Evolutionary conservation across 495 filamentous ascomycete species (phyloP).

Genomic region (Physcia stellaris): DNA sequence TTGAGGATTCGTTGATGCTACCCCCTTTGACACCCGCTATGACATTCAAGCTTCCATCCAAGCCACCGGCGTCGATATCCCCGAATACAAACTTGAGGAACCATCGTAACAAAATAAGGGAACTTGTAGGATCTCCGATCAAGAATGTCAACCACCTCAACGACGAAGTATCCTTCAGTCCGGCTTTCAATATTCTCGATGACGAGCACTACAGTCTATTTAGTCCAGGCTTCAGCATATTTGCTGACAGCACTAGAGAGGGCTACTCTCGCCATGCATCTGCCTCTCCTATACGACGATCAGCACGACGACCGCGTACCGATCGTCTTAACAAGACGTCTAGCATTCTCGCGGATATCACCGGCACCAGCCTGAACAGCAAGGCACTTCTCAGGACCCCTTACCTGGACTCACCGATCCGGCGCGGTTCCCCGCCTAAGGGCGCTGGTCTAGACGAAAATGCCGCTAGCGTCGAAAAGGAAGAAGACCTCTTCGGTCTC

Average conservation of each 20-base stretch:
- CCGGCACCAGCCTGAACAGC: constrained; percentile 35
- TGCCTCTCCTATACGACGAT: constrained; percentile 66
- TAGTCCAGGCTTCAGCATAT: constrained; percentile 53
- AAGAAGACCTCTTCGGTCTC: constrained; percentile 51
- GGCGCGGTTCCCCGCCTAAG: constrained; percentile 35
- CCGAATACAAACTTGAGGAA: constrained; percentile 91
- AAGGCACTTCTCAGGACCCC: constrained; percentile 15
- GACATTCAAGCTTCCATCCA: constrained; percentile 69
- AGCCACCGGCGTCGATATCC: constrained; percentile 75
- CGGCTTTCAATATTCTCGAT: constrained; percentile 50
- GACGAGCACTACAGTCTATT: constrained; percentile 32
- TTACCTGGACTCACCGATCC: constrained; percentile 28
- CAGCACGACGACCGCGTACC: constrained; percentile 45
- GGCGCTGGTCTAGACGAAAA: constrained; percentile 39
- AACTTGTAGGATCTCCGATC: constrained; percentile 79
- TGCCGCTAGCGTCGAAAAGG: constrained; percentile 34
- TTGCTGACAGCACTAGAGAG: constrained; percentile 44
- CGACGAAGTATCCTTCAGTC: constrained; percentile 62
- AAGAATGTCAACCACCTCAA: constrained; percentile 51
- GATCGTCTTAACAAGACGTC: constrained; percentile 42
- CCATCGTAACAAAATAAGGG: constrained; percentile 73
- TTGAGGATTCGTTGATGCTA: constrained; percentile 47
- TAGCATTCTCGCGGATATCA: constrained; percentile 55
- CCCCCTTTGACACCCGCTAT: constrained; percentile 77
- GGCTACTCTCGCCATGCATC: constrained; percentile 37